Percentiles rank a stretch among this genome's conserved stretches.
phyloP scores from a whole-genome alignment of 2,329 filamentous ascomycete species.

The Microdochium bolleyi region DNA sequence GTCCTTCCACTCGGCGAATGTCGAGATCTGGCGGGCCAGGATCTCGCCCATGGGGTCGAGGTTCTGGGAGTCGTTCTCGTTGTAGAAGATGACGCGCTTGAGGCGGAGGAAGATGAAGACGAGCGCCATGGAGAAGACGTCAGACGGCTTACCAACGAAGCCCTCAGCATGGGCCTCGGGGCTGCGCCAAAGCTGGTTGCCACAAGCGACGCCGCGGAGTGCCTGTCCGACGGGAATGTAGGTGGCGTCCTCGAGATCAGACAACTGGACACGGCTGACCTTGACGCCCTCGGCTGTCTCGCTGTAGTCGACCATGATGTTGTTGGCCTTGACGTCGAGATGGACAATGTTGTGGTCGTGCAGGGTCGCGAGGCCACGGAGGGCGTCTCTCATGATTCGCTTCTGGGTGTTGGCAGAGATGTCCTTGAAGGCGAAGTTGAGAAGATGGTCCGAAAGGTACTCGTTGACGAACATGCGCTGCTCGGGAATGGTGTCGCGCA shows the following conservation, averaged over 20 bases:
- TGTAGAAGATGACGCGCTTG: slow-evolving; percentile 29
- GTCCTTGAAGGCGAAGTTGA: slow-evolving; percentile 30
- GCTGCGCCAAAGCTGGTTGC: slow-evolving; percentile 36
- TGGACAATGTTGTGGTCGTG: slow-evolving; percentile 28
- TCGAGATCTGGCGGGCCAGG: slow-evolving; percentile 36
- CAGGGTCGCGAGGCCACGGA: slow-evolving; percentile 27
- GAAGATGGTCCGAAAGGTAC: slow-evolving; percentile 32
- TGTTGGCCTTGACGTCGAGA: slow-evolving; percentile 33
- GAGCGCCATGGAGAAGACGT: slow-evolving; percentile 35
- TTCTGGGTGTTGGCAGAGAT: slow-evolving; percentile 27
- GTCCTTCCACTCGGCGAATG: slow-evolving; percentile 33
- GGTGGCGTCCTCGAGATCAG: slow-evolving; percentile 30
- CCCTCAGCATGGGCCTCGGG: slow-evolving; percentile 33
- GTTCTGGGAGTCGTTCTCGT: slow-evolving; percentile 20
- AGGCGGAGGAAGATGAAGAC: slow-evolving; percentile 36
- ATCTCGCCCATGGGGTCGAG: slow-evolving; percentile 29
- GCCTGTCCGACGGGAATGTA: slow-evolving; percentile 25
- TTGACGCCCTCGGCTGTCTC: slow-evolving; percentile 18
- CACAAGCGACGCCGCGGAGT: slow-evolving; percentile 25
- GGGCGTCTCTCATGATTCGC: slow-evolving; percentile 30
- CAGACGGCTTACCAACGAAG: slow-evolving; percentile 26
- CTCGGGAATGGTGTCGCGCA: slow-evolving; percentile 32
- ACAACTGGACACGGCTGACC: slow-evolving; percentile 27
- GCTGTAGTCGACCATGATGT: slow-evolving; percentile 31
- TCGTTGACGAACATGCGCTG: slow-evolving; percentile 35